Percentiles rank a stretch among this genome's conserved stretches.
Conservation (phyloP, 345 rosid genomes). For the Citrus unshiu region DNA sequence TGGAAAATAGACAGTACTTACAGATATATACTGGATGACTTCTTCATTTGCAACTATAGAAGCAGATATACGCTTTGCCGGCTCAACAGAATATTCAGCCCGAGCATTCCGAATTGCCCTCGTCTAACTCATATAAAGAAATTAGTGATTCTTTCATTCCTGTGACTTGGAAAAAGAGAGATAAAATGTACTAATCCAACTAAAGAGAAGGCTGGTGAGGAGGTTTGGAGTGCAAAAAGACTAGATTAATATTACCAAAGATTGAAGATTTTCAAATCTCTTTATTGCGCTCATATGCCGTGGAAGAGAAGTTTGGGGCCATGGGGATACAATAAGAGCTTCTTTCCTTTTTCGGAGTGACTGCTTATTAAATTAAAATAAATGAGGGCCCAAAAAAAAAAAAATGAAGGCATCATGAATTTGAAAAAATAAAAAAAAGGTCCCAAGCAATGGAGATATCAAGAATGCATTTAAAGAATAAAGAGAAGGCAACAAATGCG, state of each 20-base stretch:
- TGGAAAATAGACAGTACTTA: slow-evolving; percentile 34
- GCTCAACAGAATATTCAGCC: slow-evolving; percentile 97
- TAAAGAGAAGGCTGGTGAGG: background rate
- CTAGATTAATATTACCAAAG: slow-evolving; percentile 49
- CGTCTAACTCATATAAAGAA: slow-evolving; percentile 44
- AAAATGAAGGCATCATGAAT: background rate
- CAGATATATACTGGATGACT: slow-evolving; percentile 76
- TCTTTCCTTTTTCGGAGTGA: slow-evolving; percentile 70
- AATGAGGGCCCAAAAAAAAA: background rate
- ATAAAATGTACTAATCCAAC: background rate
- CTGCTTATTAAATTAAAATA: slow-evolving; percentile 32
- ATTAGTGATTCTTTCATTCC: slow-evolving; percentile 7
- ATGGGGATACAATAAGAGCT: slow-evolving; percentile 86
- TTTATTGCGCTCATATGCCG: slow-evolving; percentile 47
- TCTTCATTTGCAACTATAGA: slow-evolving; percentile 79
- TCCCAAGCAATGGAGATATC: background rate
- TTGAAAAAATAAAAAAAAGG: background rate
- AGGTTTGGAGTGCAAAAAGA: background rate
- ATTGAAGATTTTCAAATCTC: slow-evolving; percentile 85
- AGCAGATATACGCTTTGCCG: slow-evolving; percentile 93
- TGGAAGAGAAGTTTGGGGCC: slow-evolving; percentile 87
- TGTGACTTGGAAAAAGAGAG: background rate
- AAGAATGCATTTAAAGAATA: background rate
- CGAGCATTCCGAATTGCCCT: slow-evolving; percentile 91
- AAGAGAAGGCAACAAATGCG: background rate